Base-by-base conservation (phyloP, 1,139 yeast genomes). In the Suhomyces chickasaworum region DNA sequence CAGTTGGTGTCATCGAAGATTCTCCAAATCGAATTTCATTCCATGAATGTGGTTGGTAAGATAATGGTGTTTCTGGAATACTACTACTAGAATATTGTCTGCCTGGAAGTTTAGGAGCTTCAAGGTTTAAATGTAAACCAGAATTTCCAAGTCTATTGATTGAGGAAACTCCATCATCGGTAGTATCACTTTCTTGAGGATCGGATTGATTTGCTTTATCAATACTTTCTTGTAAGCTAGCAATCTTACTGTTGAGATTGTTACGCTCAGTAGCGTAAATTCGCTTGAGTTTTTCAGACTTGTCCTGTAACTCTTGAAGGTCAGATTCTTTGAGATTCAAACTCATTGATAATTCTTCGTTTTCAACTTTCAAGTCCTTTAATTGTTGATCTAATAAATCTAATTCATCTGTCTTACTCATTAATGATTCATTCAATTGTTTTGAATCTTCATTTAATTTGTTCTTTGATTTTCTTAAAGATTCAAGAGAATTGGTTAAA, bases 401-500 rank as follows among this genome's bases (percentile, higher is more conserved):
- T 6, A 60, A 39, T 31, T 65, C 68, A 10, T 64, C 65, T 2
- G 59, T 42, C 43, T 65, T 65, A 9, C 60, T 39, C 39, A 56
- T 56, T 37, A 63, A 36, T 29, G 55, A 49, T 4, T 56, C 55
- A 34, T 59, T 61, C 3, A 64, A 46, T 20, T 55, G 59, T 46
- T 65, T 65, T 30, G 68, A 45, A 34, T 75, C 80, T 15, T 55
- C 53, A 2, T 64, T 45, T 7, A 62, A 45, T 46, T 68, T 71
- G 9, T 53, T 41, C 45, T 74, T 72, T 7, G 69, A 54, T 43
- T 64, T 65, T 47, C 68, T 73, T 39, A 68, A 51, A 1, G 58
- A 43, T 7, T 77, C 81, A 2, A 72, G 51, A 3, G 71, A 62
- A 15, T 61, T 51, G 32, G 79, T 75, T 35, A 84, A 64, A 31